A percentile compares a stretch with the other conserved stretches of the same genome.
phyloP scores from a whole-genome alignment of 192 early-diverging fungal species.

The Phlyctochytrium arcticum region DNA sequence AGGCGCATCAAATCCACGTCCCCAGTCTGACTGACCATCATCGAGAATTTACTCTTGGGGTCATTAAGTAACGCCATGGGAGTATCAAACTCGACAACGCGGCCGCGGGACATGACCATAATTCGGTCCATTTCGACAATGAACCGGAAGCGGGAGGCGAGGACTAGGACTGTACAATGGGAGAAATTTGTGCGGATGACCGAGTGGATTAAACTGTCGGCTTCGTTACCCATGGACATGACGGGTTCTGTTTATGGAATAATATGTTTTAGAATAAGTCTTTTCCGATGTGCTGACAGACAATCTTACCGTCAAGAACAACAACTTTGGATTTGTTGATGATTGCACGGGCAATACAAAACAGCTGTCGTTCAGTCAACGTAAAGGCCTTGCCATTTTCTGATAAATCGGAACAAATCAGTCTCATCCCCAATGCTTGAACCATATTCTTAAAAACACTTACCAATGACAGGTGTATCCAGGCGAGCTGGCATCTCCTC shows the following conservation, averaged over 20 bases:
- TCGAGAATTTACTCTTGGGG: conserved; percentile 26
- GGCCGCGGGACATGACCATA: conserved; percentile 41
- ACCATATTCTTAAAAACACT: not conserved
- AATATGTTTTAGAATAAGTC: not conserved
- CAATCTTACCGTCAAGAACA: conserved; percentile 45
- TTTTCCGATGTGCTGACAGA: too few relatives aligned
- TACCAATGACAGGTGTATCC: conserved; percentile 34
- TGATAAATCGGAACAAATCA: conserved; percentile 40
- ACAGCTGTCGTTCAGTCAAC: conserved; percentile 35
- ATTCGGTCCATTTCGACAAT: conserved; percentile 44
- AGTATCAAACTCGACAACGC: conserved; percentile 47
- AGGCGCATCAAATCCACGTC: conserved; percentile 15
- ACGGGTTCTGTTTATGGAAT: conserved; percentile 28
- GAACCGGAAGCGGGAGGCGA: conserved; percentile 63
- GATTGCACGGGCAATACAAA: conserved; percentile 49
- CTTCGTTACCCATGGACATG: conserved; percentile 30
- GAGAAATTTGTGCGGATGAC: conserved; percentile 43
- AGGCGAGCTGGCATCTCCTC: conserved; percentile 28
- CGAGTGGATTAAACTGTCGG: conserved; percentile 33
- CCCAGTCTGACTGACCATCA: conserved; percentile 30
- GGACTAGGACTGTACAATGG: conserved; percentile 60
- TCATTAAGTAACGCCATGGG: conserved; percentile 46
- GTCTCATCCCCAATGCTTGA: conserved; percentile 1
- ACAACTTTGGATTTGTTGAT: conserved; percentile 33
- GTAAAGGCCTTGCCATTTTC: conserved; percentile 58